phyloP scores from a whole-genome alignment of 1,284 basidiomycete genomes.

The Tilletia setariae region DNA sequence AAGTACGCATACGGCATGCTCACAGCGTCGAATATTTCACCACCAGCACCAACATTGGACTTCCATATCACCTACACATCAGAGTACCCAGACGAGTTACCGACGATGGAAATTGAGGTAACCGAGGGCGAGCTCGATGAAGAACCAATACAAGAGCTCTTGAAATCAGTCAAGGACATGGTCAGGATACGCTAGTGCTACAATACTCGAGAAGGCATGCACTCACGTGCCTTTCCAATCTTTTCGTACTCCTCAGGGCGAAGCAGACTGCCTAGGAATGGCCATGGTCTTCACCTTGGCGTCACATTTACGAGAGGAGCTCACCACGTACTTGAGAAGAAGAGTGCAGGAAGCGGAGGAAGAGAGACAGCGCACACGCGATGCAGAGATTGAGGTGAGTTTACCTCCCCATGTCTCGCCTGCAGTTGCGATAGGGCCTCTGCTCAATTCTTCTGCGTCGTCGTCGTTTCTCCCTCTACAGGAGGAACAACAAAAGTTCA shows the following conservation, averaged over 20 bases:
- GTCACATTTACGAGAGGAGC: conserved; percentile 75
- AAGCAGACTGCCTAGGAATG: conserved; percentile 84
- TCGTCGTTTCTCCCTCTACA: conserved; percentile 51
- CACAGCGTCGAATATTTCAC: conserved; percentile 24
- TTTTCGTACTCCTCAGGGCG: too few relatives aligned
- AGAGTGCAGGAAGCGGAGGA: conserved; percentile 62
- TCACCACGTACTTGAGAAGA: conserved; percentile 58
- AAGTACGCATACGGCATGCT: conserved; percentile 27
- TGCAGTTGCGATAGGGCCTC: not conserved
- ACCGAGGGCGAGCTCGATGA: conserved; percentile 64
- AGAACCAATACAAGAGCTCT: conserved; percentile 63
- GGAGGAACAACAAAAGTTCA: conserved; percentile 82
- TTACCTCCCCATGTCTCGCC: not conserved
- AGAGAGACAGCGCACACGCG: conserved; percentile 66
- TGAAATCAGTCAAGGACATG: conserved; percentile 65
- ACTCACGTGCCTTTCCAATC: too few relatives aligned
- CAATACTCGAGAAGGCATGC: too few relatives aligned
- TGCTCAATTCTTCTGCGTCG: not conserved
- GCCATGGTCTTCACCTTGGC: conserved; percentile 96
- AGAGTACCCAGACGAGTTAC: conserved; percentile 72
- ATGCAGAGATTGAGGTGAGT: conserved; percentile 68
- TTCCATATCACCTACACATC: conserved; percentile 70
- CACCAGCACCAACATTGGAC: conserved; percentile 25
- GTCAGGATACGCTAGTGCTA: conserved; percentile 58
- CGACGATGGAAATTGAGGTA: conserved; percentile 68